Conservation (phyloP, 176 grass and related monocot species). For the Paspalum vaginatum region DNA sequence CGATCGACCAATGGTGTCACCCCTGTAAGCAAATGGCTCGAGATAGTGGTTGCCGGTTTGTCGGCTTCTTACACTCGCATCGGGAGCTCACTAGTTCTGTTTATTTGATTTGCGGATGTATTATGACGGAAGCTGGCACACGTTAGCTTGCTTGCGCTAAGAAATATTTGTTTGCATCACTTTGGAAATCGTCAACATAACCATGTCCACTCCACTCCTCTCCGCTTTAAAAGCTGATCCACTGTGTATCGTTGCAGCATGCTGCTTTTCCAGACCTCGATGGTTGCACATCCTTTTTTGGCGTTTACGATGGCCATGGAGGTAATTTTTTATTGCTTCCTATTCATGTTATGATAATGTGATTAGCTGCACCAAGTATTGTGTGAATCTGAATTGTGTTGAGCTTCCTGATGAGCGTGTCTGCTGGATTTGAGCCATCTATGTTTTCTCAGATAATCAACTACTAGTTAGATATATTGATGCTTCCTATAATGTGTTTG, state of each 20-base stretch:
- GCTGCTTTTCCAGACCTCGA: slow-evolving; percentile 59
- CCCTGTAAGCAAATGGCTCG: no score
- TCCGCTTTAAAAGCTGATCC: slow-evolving; percentile 28
- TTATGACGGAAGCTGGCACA: not conserved
- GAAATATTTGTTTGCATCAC: not conserved
- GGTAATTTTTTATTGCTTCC: slow-evolving; percentile 43
- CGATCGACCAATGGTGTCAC: not conserved
- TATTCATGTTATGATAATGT: not conserved
- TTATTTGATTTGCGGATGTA: not conserved
- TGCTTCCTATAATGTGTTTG: not conserved
- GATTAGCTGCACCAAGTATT: not conserved
- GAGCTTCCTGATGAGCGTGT: not conserved
- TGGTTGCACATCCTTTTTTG: slow-evolving; percentile 77
- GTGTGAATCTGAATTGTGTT: slow-evolving; percentile 7
- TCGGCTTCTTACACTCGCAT: not conserved
- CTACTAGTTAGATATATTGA: not conserved
- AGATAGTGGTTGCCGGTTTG: not conserved
- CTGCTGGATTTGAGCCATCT: slow-evolving; percentile 1
- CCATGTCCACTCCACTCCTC: not conserved
- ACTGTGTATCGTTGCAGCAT: slow-evolving; percentile 50
- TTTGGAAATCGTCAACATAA: not conserved
- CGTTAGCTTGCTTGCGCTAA: not conserved
- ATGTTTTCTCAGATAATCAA: not conserved
- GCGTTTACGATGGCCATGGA: slow-evolving; percentile 81
- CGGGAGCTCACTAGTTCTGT: not conserved